Evolutionary conservation across 2,329 filamentous ascomycete genomes (phyloP).

Genomic region (Exophiala aquamarina): DNA sequence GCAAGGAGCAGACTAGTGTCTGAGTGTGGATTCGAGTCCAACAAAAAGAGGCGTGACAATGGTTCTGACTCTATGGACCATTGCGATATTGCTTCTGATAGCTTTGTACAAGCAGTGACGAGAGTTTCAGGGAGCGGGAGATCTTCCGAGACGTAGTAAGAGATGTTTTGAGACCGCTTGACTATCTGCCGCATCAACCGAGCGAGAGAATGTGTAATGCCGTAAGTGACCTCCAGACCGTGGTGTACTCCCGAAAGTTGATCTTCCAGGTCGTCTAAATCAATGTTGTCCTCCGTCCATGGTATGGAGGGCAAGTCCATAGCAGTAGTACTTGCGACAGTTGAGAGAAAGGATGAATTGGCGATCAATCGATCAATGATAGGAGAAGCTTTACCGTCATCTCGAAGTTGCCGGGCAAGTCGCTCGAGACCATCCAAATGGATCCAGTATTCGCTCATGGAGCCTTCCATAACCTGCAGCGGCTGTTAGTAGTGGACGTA

Average conservation of each 20-base stretch:
- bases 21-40: constrained; percentile 4
- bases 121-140: constrained; percentile 6
- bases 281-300: constrained; percentile 4
- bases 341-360: constrained; percentile 26
- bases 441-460: constrained; percentile 26
- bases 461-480: constrained; percentile 25
- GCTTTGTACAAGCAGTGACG: constrained; percentile 4
- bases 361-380: constrained; percentile 18
- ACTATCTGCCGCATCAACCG: constrained; percentile 21
- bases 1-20: constrained; percentile 16
- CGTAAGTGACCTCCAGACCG: constrained; percentile 26
- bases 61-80: constrained; percentile 19
- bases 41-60: constrained; percentile 5
- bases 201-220: constrained; percentile 24
- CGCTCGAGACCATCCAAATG: constrained; percentile 24
- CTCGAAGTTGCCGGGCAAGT: constrained; percentile 10
- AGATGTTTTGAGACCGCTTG: constrained; percentile 12
- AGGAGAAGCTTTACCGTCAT: constrained; percentile 5
- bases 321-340: constrained; percentile 23
- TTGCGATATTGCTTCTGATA: constrained; percentile 6
- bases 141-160: constrained; percentile 19
- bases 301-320: constrained; percentile 13
- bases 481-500: neutral
- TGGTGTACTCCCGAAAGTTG: constrained; percentile 5
- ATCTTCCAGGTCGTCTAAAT: constrained; percentile 5